These are phyloP conservation scores for Huiozyma sinensis DNA, from an alignment of 805 yeast genomes.

Conservation along the genomic window DNA sequence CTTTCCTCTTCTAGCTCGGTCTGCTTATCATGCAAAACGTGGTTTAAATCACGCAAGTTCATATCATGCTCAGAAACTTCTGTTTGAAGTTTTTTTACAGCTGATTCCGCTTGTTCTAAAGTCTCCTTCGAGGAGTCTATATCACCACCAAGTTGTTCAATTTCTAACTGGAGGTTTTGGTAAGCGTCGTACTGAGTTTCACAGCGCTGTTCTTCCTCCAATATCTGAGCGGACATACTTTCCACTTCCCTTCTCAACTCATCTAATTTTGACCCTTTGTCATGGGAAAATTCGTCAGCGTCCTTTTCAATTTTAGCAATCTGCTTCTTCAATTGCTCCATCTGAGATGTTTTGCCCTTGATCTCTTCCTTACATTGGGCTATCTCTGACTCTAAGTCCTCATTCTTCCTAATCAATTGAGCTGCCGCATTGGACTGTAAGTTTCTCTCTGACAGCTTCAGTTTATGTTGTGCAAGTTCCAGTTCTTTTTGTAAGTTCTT, in stretches of 20 bases:
- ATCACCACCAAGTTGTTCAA: conserved; percentile 58
- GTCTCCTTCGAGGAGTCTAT: conserved; percentile 35
- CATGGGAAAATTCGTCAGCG: conserved; percentile 65
- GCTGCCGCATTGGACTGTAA: conserved; percentile 47
- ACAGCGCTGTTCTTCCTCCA: conserved; percentile 30
- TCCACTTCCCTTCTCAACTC: conserved; percentile 47
- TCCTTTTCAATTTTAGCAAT: conserved; percentile 51
- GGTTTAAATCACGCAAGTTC: conserved; percentile 9
- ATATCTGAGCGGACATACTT: conserved; percentile 29
- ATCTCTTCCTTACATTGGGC: conserved; percentile 32
- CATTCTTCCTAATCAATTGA: conserved; percentile 41
- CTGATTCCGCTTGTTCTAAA: conserved; percentile 27
- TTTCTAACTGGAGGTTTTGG: conserved; percentile 57
- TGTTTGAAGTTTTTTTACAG: conserved; percentile 30
- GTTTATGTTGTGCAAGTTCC: conserved; percentile 47
- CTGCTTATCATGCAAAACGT: conserved; percentile 6
- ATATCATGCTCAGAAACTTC: conserved; percentile 20
- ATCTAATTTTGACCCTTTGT: conserved; percentile 72
- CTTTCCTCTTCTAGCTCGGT: conserved; percentile 32
- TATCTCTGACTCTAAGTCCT: conserved; percentile 38
- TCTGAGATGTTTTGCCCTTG: conserved; percentile 25
- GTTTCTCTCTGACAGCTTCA: conserved; percentile 44
- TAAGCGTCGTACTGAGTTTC: conserved; percentile 40
- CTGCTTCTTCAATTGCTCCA: conserved; percentile 8
- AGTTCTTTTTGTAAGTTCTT: conserved; percentile 47